Evolutionary conservation across 176 grass and related monocot species (phyloP), one percentile per base, ranked within the genome.

Genomic region (Metroxylon sagu): DNA sequence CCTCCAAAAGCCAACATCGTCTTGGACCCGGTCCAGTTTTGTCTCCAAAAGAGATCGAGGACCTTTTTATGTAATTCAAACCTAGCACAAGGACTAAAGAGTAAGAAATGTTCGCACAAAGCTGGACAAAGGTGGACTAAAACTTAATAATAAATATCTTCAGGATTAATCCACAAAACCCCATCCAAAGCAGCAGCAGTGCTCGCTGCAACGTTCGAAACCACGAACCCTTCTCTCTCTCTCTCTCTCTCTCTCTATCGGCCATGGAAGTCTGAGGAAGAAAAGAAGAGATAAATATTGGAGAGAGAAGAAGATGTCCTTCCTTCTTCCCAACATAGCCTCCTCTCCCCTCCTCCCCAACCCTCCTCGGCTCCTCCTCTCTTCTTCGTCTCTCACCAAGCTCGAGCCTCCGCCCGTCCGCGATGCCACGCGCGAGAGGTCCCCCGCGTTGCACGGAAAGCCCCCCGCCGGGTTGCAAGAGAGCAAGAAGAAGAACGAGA

Each of bases 321-420:
- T 87, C 73, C 82, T 92, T 66, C 78, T 92, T 59, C 93, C 93
- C 21, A 98, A 98, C 72, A 61, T 92, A 73, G 80, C 82, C 65
- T 70, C 84, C 26, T 77, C 84, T 8, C 65, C 84, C 52, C 56
- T 81, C 58, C 75, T 76, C 25, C 60, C 75, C 14, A 65, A 28
- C 26, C 56, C 31, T 15, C 19, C 68, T 65, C 64, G 17, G 72
- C 67, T 57, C 35, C 6, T 52, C 71, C 17, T 16, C 70, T 14
- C 70, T 49, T 26, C 79, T 69, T 43, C 66, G 31, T 1, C 35
- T 43, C 35, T 43, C 63, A 12, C 85, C 69, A 51, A 57, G 26
- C 64, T 48, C 59, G 65, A 54, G 59, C 5, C 5, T 35, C 72
- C 67, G 60, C 64, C 80, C 66, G 52, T 43, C 71, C 67, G 74